Percentiles rank a stretch among this genome's conserved stretches.
Conservation (phyloP, 306 rosid genomes). For the Crataegus laevigata region DNA sequence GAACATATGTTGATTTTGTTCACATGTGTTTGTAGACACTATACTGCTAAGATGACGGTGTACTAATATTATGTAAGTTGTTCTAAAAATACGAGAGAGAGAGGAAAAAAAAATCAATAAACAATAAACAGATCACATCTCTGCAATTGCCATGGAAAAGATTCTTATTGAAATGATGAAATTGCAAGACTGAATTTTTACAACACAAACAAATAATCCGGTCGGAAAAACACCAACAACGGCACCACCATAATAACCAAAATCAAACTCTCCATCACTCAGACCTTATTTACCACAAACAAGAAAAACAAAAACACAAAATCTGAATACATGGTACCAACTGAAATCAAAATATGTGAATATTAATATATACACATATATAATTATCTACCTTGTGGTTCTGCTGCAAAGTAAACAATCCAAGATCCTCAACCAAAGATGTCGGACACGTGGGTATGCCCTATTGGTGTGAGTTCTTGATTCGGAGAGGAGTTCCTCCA, state of each 20-base stretch:
- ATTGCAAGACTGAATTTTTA: not conserved
- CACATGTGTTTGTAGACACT: too few relatives aligned
- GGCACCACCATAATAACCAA: not conserved
- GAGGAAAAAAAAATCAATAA: not conserved
- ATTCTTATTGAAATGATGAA: not conserved
- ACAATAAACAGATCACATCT: too few relatives aligned
- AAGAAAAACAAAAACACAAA: not conserved
- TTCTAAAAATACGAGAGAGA: not conserved
- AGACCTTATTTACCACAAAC: not conserved
- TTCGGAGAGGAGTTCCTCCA: constrained; percentile 52
- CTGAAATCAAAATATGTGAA: not conserved
- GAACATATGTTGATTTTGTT: too few relatives aligned
- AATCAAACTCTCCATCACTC: not conserved
- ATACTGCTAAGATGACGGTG: too few relatives aligned
- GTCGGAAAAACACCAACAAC: not conserved
- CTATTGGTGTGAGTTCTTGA: constrained; percentile 37
- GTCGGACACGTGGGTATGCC: constrained; percentile 53
- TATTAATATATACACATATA: not conserved
- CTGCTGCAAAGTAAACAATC: constrained; percentile 53
- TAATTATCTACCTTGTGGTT: constrained; percentile 36
- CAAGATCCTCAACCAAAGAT: constrained; percentile 57
- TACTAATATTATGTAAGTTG: too few relatives aligned
- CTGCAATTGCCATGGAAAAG: not conserved
- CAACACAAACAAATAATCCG: constrained; percentile 8
- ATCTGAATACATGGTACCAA: not conserved